These are phyloP conservation scores for Fallopia convolvulus DNA, from an alignment of 148 eudicot genomes.

Conservation along the genomic window DNA sequence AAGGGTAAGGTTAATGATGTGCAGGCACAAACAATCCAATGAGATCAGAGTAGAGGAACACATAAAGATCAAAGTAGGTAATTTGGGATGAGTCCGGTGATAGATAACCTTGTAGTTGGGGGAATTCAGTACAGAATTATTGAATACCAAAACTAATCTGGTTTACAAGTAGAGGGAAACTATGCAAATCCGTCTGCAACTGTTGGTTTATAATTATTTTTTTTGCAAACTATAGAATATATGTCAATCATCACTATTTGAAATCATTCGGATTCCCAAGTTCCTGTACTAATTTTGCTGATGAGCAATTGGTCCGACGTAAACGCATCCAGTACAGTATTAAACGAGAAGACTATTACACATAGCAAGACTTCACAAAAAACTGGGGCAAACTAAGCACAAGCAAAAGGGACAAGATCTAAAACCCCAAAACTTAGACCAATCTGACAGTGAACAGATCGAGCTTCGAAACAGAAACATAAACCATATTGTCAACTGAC, in stretches of 20 bases:
- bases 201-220: background rate
- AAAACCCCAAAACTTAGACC: background rate
- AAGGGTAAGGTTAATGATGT: background rate
- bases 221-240: too few species aligned
- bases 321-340: background rate
- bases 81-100: background rate
- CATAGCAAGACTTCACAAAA: background rate
- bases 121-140: background rate
- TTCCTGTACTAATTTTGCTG: background rate
- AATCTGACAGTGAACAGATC: background rate
- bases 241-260: background rate
- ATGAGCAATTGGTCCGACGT: background rate
- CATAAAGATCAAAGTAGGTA: background rate
- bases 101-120: too few species aligned
- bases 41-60: background rate
- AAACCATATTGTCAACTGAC: conserved; percentile 20
- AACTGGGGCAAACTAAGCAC: conserved; percentile 8
- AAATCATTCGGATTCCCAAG: background rate
- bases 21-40: background rate
- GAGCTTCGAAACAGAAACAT: background rate
- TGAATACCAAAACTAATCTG: background rate
- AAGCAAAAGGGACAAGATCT: background rate
- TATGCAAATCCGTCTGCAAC: background rate
- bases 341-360: background rate
- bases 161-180: too few species aligned